Base-by-base conservation (phyloP, 306 rosid species). In the Heteromeles arbutifolia region DNA sequence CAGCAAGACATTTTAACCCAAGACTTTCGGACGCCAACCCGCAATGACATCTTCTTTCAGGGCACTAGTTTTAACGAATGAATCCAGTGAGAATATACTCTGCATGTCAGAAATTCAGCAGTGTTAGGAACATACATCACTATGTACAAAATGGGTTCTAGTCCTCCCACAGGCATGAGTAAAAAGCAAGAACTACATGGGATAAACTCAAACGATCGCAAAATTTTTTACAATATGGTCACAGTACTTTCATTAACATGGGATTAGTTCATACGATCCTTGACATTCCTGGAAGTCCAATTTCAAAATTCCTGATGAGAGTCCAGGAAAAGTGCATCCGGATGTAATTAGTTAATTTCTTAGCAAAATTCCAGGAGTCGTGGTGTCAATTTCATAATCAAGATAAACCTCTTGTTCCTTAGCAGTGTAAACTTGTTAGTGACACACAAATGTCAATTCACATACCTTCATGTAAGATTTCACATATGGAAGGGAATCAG, bases 11-110 rank as follows among this genome's bases (percentile, higher is more conserved):
- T 65, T 72, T 87, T 82, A 90, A 78, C 88, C 93, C 64, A 88
- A 85, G 43, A 91, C 97, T 84, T 95, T 95, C 10, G 99, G 87
- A 78, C 97, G 93, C 99, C 99, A 95, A 82, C 99, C 98, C 4
- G 85, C 92, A 79, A 95, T 80, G 39, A 92, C 93, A 88, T 95
- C 99, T 68, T 95, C 88, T 0, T 90, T 85, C 72, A 77, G 82
- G 19, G 97, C 88, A 39, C 93, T 80, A 28, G 99, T 95, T 76
- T 88, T 90, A 37, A 83, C 54, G 79, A 95, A 95, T 4, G 99
- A 95, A 70, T 90, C 97, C 85, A 76, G 85, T 31, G 89, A 89
- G 90, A 90, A 95, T 64, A 90, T 77, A 19, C 76, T 81, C 99
- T 95, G 95, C 74, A 79, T 0, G 37, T 77, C 52, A 64, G 21